These are phyloP conservation scores for Multifurca ochricompacta DNA, from an alignment of 768 basidiomycete genomes.

Conservation along the genomic window DNA sequence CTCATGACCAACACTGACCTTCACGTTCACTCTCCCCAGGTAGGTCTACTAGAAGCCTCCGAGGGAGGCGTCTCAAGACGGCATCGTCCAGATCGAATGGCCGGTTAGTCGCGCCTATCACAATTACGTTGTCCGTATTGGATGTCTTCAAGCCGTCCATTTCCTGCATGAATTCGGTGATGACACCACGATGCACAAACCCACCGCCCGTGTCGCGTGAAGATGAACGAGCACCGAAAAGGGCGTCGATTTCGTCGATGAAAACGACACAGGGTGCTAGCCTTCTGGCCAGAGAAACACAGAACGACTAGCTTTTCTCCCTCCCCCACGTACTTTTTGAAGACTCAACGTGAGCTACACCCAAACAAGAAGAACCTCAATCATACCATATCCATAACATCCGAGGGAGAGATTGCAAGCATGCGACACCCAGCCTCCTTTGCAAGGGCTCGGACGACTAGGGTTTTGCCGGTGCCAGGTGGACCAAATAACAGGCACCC, in stretches of 20 bases:
- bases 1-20: conserved; percentile 41
- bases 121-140: conserved; percentile 72
- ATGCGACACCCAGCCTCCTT: conserved; percentile 92
- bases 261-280: conserved; percentile 91
- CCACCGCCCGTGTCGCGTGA: conserved; percentile 69
- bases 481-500: conserved; percentile 91
- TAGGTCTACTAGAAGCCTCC: conserved; percentile 80
- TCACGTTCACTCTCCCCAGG: conserved; percentile 80
- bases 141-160: conserved; percentile 90
- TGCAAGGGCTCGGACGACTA: conserved; percentile 83
- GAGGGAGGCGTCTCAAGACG: conserved; percentile 79
- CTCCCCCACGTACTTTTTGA: conserved; percentile 71
- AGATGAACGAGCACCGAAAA: conserved; percentile 81
- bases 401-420: conserved; percentile 84
- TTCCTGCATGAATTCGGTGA: conserved; percentile 92
- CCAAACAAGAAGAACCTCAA: background rate
- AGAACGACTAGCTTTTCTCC: conserved; percentile 86
- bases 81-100: conserved; percentile 91
- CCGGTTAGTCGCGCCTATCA: conserved; percentile 92
- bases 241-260: conserved; percentile 89
- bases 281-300: conserved; percentile 82
- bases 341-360: conserved; percentile 1
- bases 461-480: conserved; percentile 87
- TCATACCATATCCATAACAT: conserved; percentile 92
- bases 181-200: conserved; percentile 78